These are phyloP conservation scores for Citrullus colocynthis DNA, from an alignment of 306 rosid genomes.

Conservation along the genomic window DNA sequence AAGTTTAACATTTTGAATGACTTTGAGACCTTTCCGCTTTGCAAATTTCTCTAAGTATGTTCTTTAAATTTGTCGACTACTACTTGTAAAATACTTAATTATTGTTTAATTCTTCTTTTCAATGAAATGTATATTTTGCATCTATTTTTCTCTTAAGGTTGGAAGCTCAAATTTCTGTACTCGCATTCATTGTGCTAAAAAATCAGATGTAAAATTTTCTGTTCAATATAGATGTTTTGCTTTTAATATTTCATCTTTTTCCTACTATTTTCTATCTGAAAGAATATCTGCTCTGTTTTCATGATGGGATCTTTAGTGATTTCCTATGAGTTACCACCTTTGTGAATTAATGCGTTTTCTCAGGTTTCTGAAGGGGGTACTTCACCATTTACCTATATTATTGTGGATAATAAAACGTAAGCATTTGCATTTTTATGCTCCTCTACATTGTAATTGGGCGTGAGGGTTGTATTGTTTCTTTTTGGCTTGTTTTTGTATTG, in stretches of 20 bases:
- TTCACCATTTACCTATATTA: conserved; percentile 77
- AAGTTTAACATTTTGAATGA: not conserved
- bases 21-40: not conserved
- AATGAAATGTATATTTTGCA: not conserved
- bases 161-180: not conserved
- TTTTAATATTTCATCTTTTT: not conserved
- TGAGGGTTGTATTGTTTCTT: no score
- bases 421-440: conserved; percentile 15
- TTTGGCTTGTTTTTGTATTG: no score
- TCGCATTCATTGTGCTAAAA: not conserved
- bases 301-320: not conserved
- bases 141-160: not conserved
- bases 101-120: not conserved
- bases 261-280: conserved; percentile 1
- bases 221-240: not conserved
- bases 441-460: not conserved
- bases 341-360: conserved; percentile 15
- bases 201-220: not conserved
- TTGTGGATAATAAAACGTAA: conserved; percentile 85
- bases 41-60: not conserved
- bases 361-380: conserved; percentile 76
- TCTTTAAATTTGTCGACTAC: not conserved
- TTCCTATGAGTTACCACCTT: not conserved
- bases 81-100: not conserved
- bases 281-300: not conserved